Conservation (phyloP, 306 rosid species). For the Prunus kanzakura region DNA sequence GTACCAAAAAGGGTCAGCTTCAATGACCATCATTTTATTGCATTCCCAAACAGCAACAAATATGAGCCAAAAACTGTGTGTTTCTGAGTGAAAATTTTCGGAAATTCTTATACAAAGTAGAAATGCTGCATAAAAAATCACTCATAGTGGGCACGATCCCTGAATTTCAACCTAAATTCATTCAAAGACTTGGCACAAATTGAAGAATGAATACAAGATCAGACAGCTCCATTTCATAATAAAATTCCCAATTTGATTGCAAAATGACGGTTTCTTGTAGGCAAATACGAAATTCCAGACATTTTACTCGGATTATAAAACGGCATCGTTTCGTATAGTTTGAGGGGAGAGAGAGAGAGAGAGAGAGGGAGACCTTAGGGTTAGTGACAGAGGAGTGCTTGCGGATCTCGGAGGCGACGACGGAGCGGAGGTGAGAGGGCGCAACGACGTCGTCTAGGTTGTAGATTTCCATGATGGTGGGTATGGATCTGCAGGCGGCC, state of each 20-base stretch:
- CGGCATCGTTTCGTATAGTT: neutral
- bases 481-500: constrained; percentile 73
- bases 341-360: neutral
- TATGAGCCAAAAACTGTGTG: neutral
- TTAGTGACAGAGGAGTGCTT: constrained; percentile 56
- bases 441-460: constrained; percentile 63
- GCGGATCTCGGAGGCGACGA: constrained; percentile 81
- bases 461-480: constrained; percentile 74
- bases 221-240: neutral
- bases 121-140: neutral
- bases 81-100: neutral
- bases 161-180: neutral
- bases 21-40: too few species aligned
- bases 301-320: neutral
- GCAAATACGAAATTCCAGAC: neutral
- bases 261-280: neutral
- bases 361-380: constrained; percentile 57
- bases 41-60: neutral
- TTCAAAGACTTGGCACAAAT: neutral
- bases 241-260: neutral
- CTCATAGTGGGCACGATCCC: neutral
- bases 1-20: neutral
- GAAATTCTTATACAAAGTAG: neutral
- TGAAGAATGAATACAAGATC: too few species aligned
- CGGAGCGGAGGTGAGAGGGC: constrained; percentile 72